Percentiles rank a stretch among this genome's conserved stretches.
Evolutionary conservation across 176 grass and related monocot species (phyloP).

Genomic region (Triticum turgidum): DNA sequence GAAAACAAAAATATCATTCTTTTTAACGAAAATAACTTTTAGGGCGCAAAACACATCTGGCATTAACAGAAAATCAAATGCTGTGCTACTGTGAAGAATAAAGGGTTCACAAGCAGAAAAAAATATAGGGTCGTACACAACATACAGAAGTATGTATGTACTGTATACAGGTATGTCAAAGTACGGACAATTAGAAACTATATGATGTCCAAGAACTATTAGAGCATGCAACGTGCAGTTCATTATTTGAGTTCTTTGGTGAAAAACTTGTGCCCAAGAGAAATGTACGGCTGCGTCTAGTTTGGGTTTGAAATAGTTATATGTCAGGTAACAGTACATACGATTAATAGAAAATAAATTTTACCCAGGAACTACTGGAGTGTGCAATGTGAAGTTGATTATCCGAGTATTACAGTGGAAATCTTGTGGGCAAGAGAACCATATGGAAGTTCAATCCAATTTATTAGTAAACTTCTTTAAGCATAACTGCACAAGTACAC

Average conservation of each 20-base stretch:
- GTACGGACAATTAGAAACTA: not conserved
- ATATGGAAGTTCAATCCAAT: not conserved
- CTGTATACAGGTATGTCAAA: not conserved
- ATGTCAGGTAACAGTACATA: not conserved
- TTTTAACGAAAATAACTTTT: not conserved
- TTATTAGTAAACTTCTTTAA: not conserved
- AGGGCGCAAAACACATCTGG: not conserved
- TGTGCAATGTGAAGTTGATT: not conserved
- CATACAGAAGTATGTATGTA: not conserved
- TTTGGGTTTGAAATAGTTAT: not conserved
- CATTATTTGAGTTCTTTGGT: not conserved
- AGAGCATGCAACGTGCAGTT: not conserved
- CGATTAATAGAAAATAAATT: not conserved
- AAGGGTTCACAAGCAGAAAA: not conserved
- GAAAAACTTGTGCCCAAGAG: not conserved
- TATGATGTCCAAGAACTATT: not conserved
- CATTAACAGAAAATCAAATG: not conserved
- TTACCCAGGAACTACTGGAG: not conserved
- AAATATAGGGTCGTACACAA: not conserved
- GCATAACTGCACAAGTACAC: not conserved
- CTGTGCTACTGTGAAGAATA: not conserved
- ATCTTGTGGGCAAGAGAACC: constrained; percentile 1
- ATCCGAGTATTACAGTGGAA: not conserved
- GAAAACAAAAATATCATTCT: not conserved
- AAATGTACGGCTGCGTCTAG: not conserved